A percentile compares a stretch with the other conserved stretches of the same genome.
Evolutionary conservation across 768 basidiomycete genomes (phyloP).

Genomic region (Amanita subjunquillea): DNA sequence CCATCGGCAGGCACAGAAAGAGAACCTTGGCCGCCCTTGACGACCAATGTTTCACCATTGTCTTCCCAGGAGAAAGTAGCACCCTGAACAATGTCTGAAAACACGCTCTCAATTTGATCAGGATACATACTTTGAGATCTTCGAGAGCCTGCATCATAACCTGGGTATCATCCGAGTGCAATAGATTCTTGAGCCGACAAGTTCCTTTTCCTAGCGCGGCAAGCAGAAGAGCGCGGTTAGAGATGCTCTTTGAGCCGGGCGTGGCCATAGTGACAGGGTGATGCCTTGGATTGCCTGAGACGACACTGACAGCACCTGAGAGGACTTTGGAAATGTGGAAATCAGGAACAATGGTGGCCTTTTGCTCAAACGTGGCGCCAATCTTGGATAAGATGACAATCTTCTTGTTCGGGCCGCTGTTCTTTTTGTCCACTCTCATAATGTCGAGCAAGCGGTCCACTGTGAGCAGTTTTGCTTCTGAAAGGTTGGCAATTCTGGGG

Average conservation of each 20-base stretch:
- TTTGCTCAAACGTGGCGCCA: constrained; percentile 85
- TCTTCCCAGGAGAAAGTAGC: constrained; percentile 94
- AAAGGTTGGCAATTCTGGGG: constrained; percentile 63
- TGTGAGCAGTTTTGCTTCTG: constrained; percentile 60
- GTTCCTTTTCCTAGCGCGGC: constrained; percentile 87
- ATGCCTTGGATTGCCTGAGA: constrained; percentile 53
- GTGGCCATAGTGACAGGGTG: constrained; percentile 70
- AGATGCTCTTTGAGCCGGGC: constrained; percentile 94
- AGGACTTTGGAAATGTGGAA: constrained; percentile 73
- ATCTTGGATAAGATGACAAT: constrained; percentile 87
- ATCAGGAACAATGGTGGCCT: constrained; percentile 81
- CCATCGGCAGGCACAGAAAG: constrained; percentile 69
- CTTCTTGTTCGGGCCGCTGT: constrained; percentile 86
- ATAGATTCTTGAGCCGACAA: constrained; percentile 78
- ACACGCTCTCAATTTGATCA: not conserved
- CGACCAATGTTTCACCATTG: constrained; percentile 89
- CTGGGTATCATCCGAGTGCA: constrained; percentile 97
- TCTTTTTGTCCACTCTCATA: constrained; percentile 98
- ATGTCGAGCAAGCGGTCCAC: constrained; percentile 82
- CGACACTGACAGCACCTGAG: constrained; percentile 67
- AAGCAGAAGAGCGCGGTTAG: constrained; percentile 87
- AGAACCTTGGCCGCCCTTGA: constrained; percentile 75
- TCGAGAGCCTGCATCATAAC: constrained; percentile 96
- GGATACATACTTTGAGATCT: constrained; percentile 62
- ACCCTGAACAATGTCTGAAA: constrained; percentile 38